Conservation (phyloP, 306 rosid genomes). For the Hippophae tibetana region DNA sequence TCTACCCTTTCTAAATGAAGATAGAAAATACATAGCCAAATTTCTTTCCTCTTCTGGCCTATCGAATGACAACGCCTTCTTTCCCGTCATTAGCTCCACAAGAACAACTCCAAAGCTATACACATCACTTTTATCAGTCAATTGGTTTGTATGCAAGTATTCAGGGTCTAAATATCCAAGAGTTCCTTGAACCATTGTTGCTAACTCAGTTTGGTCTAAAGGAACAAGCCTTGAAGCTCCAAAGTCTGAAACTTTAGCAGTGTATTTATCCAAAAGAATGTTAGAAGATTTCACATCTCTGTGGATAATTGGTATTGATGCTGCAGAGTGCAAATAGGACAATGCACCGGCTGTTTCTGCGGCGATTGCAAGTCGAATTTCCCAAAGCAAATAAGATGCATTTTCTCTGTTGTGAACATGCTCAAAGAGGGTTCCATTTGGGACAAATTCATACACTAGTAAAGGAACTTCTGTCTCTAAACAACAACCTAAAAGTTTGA, state of each 20-base stretch:
- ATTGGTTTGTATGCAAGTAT: background rate
- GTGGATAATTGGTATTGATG: background rate
- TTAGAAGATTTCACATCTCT: background rate
- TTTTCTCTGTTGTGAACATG: background rate
- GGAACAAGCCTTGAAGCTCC: constrained; percentile 2
- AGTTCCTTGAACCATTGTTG: background rate
- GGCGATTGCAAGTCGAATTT: background rate
- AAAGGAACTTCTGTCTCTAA: background rate
- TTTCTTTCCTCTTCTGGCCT: background rate
- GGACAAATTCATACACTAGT: background rate
- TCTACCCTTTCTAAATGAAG: background rate
- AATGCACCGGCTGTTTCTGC: constrained; percentile 1
- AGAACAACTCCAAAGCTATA: constrained; percentile 6
- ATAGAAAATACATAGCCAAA: background rate
- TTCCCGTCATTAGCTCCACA: background rate
- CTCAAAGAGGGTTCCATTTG: background rate
- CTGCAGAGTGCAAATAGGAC: background rate
- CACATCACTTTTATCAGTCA: background rate
- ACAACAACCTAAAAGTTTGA: background rate
- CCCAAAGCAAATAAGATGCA: background rate
- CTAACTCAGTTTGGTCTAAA: background rate
- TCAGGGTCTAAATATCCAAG: constrained; percentile 4
- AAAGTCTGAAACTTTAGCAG: background rate
- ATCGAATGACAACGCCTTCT: background rate
- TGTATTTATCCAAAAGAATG: background rate